Percentiles rank a stretch among this genome's conserved stretches.
Evolutionary conservation across 768 basidiomycete species (phyloP).

Genomic region (Suillus tomentosus): DNA sequence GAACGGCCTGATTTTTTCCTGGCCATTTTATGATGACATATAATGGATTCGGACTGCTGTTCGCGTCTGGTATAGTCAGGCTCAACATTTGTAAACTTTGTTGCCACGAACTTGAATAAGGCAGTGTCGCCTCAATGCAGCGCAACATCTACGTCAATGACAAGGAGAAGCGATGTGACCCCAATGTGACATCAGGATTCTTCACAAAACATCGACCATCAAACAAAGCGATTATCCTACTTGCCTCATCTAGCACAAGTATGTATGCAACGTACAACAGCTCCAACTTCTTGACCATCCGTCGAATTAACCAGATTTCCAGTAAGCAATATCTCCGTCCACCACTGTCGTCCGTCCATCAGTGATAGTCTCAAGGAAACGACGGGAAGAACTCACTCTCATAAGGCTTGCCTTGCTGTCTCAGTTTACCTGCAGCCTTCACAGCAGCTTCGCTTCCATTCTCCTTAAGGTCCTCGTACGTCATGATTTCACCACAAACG

Average conservation of each 20-base stretch:
- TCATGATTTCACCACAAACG: constrained; percentile 97
- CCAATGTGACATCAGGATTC: neutral
- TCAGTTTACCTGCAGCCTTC: constrained; percentile 92
- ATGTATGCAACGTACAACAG: constrained; percentile 14
- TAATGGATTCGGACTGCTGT: too few species aligned
- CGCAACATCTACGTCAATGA: neutral
- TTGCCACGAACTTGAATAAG: neutral
- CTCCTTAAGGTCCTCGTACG: constrained; percentile 87
- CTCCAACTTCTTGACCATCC: neutral
- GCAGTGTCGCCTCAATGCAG: neutral
- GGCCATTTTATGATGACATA: too few species aligned
- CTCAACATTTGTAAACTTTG: neutral
- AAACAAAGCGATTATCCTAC: neutral
- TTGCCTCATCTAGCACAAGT: constrained; percentile 12
- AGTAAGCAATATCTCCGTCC: constrained; percentile 91
- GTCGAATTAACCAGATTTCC: constrained; percentile 70
- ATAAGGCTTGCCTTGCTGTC: constrained; percentile 97
- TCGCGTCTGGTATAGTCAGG: too few species aligned
- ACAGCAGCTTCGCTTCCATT: constrained; percentile 88
- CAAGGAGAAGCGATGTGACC: neutral
- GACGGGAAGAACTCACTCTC: constrained; percentile 62
- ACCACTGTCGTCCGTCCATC: constrained; percentile 52
- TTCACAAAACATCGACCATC: neutral
- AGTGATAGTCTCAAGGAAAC: constrained; percentile 3
- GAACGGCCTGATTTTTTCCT: too few species aligned